Percentiles rank a stretch among this genome's conserved stretches.
These are phyloP conservation scores for Butyriboletus loyo DNA, from an alignment of 768 basidiomycete species.

Conservation along the genomic window DNA sequence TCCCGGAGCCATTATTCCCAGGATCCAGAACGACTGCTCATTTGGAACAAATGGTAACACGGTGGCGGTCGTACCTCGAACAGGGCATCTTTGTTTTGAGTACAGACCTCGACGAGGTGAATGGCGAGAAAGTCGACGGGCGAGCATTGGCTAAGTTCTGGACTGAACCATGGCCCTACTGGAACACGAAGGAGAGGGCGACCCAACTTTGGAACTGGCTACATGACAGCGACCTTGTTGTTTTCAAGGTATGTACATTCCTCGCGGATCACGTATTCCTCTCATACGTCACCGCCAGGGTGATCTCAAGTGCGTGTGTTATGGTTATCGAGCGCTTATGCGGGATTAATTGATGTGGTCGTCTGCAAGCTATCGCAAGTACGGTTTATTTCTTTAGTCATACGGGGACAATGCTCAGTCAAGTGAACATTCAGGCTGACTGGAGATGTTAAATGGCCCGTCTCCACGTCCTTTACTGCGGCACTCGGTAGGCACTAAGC, in stretches of 20 bases:
- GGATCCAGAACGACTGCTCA: slow-evolving; percentile 34
- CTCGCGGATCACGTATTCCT: background rate
- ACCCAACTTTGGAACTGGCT: slow-evolving; percentile 51
- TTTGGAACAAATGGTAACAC: slow-evolving; percentile 56
- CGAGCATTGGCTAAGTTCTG: slow-evolving; percentile 50
- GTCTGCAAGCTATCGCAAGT: slow-evolving; percentile 78
- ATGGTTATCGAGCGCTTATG: background rate
- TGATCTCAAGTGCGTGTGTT: slow-evolving; percentile 78
- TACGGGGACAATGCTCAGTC: slow-evolving; percentile 1
- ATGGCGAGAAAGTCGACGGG: slow-evolving; percentile 23
- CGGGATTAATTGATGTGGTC: slow-evolving; percentile 1
- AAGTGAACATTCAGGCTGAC: slow-evolving; percentile 57
- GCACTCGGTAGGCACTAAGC: slow-evolving; percentile 56
- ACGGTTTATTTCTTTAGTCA: slow-evolving; percentile 23
- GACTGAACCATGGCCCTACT: slow-evolving; percentile 75
- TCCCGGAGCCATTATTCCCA: slow-evolving; percentile 31
- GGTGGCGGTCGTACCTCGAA: slow-evolving; percentile 75
- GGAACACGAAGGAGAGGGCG: slow-evolving; percentile 61
- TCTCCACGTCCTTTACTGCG: slow-evolving; percentile 66
- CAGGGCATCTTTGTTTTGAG: slow-evolving; percentile 70
- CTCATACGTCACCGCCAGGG: slow-evolving; percentile 48
- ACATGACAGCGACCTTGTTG: slow-evolving; percentile 58
- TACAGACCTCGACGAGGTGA: slow-evolving; percentile 28
- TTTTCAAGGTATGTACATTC: slow-evolving; percentile 67
- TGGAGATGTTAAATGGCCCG: slow-evolving; percentile 86